Conservation (phyloP, 129 eudicot genomes). For the Pulicaria dysenterica region DNA sequence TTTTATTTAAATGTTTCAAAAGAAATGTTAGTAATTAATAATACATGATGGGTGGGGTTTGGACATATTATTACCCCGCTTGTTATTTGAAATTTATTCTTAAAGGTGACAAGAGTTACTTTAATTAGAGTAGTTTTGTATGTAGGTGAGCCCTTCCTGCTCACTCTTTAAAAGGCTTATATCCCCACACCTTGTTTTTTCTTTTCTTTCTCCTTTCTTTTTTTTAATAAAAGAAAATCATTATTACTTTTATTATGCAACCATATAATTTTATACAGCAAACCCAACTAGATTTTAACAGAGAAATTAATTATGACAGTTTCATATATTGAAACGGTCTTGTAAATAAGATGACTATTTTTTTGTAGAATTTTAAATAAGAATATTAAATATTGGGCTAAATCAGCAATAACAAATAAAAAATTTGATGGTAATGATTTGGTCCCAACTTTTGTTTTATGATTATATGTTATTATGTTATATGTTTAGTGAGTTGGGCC, state of each 20-base stretch:
- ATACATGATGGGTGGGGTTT: too few species aligned
- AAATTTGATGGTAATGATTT: slow-evolving; percentile 1
- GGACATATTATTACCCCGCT: slow-evolving; percentile 6
- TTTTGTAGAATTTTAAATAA: too few species aligned
- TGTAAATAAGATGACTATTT: too few species aligned
- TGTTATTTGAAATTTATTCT: slow-evolving; percentile 3
- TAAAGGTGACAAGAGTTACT: not conserved
- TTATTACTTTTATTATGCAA: slow-evolving; percentile 1
- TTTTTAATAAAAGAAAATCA: not conserved
- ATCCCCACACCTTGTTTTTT: slow-evolving; percentile 25
- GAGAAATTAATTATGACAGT: not conserved
- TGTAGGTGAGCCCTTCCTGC: slow-evolving; percentile 38
- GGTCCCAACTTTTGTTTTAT: slow-evolving; percentile 22
- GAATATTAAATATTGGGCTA: too few species aligned
- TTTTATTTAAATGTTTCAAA: not conserved
- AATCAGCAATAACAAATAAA: not conserved
- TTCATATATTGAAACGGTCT: too few species aligned
- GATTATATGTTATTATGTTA: not conserved
- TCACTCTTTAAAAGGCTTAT: slow-evolving; percentile 37
- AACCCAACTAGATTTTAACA: too few species aligned
- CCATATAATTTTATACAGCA: not conserved
- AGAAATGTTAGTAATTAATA: not conserved
- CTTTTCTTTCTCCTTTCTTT: not conserved
- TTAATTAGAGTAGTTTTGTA: slow-evolving; percentile 5
- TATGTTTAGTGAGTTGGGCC: slow-evolving; percentile 26